A percentile compares a stretch with the other conserved stretches of the same genome.
phyloP scores from a whole-genome alignment of 495 filamentous ascomycete species.

The Daldinia caldariorum region DNA sequence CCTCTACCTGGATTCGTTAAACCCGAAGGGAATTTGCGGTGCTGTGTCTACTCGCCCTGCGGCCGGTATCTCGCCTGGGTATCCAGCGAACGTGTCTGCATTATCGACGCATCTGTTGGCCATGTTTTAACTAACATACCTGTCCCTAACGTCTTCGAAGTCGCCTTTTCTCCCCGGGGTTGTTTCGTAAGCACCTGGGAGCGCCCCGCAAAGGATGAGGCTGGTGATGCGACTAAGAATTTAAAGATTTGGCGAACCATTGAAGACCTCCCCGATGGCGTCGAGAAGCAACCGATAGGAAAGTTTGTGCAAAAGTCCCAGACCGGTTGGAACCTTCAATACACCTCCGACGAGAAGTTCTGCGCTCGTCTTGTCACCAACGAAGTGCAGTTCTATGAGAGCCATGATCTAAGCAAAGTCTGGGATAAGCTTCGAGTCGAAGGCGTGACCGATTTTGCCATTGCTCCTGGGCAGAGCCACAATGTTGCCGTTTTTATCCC shows the following conservation, averaged over 20 bases:
- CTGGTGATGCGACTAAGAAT: constrained; percentile 92
- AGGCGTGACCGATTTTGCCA: constrained; percentile 87
- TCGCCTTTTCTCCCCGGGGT: constrained; percentile 92
- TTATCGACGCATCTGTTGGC: constrained; percentile 84
- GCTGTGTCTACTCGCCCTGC: constrained; percentile 92
- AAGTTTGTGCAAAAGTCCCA: constrained; percentile 93
- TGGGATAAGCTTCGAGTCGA: constrained; percentile 96
- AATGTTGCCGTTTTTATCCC: constrained; percentile 93
- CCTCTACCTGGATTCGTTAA: constrained; percentile 84
- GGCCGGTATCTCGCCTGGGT: constrained; percentile 97
- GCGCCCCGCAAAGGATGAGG: constrained; percentile 88
- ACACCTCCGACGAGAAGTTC: constrained; percentile 88
- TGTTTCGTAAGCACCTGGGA: constrained; percentile 98
- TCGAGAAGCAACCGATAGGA: constrained; percentile 78
- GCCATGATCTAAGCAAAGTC: constrained; percentile 80
- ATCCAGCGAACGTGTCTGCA: constrained; percentile 83
- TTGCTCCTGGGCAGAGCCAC: constrained; percentile 87
- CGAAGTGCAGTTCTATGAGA: constrained; percentile 96
- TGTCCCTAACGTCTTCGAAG: constrained; percentile 85
- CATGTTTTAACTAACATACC: constrained; percentile 77
- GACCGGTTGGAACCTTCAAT: constrained; percentile 97
- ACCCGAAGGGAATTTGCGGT: constrained; percentile 93
- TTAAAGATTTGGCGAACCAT: constrained; percentile 92
- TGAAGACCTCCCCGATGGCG: constrained; percentile 62
- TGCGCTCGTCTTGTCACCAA: constrained; percentile 96